A percentile compares a stretch with the other conserved stretches of the same genome.
Evolutionary conservation across 2,329 filamentous ascomycete species (phyloP).

Genomic region (Trichoderma breve): DNA sequence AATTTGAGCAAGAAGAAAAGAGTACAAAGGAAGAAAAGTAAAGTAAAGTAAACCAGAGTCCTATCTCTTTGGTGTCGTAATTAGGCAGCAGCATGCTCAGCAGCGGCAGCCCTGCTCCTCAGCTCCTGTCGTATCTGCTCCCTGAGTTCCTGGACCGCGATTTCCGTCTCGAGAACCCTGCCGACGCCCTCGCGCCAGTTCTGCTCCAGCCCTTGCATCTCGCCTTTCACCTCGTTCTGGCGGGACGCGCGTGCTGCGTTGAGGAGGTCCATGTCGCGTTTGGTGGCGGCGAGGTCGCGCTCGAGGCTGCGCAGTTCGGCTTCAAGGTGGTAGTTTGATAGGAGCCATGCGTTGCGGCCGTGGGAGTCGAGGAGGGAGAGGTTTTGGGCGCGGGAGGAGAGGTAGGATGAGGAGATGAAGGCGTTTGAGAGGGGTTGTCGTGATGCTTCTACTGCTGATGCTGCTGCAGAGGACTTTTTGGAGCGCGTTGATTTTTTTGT

Average conservation of each 20-base stretch:
- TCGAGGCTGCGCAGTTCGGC: slow-evolving; percentile 64
- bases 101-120: slow-evolving; percentile 32
- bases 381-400: slow-evolving; percentile 50
- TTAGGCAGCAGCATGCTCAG: not conserved
- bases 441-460: not conserved
- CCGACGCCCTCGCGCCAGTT: slow-evolving; percentile 78
- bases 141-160: slow-evolving; percentile 73
- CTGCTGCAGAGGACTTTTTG: not conserved
- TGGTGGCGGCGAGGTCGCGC: slow-evolving; percentile 66
- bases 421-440: slow-evolving; percentile 61
- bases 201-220: slow-evolving; percentile 71
- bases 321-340: slow-evolving; percentile 79
- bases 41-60: not conserved
- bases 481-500: not conserved
- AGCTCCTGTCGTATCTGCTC: slow-evolving; percentile 64
- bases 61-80: not conserved
- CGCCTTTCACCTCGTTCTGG: slow-evolving; percentile 70
- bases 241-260: slow-evolving; percentile 66
- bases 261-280: slow-evolving; percentile 68
- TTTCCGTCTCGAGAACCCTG: slow-evolving; percentile 79
- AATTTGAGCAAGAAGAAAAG: not conserved
- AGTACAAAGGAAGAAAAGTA: no score
- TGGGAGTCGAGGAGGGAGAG: slow-evolving; percentile 73
- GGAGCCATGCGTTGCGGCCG: slow-evolving; percentile 89
- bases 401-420: slow-evolving; percentile 52